Conservation (phyloP, 352 stramenopile genomes). For the Phytophthora tentaculata region DNA sequence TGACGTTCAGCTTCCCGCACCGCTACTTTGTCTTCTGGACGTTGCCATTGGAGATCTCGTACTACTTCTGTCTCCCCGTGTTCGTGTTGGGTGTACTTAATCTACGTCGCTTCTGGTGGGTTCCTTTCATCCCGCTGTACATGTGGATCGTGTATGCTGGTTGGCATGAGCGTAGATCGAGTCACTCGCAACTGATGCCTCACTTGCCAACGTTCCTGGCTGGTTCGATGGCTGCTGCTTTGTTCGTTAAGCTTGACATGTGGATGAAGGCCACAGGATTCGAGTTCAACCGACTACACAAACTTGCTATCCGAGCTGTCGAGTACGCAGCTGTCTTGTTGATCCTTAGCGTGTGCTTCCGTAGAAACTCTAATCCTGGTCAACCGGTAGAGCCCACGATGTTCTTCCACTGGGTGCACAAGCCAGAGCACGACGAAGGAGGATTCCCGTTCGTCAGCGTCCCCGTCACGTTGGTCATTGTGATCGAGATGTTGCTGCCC, state of each 20-base stretch:
- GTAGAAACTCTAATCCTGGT: slow-evolving; percentile 18
- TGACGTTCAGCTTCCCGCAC: slow-evolving; percentile 42
- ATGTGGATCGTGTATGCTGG: slow-evolving; percentile 38
- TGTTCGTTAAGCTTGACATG: slow-evolving; percentile 39
- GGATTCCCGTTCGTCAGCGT: slow-evolving; percentile 46
- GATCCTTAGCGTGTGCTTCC: slow-evolving; percentile 43
- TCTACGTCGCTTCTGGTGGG: slow-evolving; percentile 43
- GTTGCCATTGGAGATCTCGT: slow-evolving; percentile 55
- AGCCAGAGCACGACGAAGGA: slow-evolving; percentile 20
- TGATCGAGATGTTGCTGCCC: slow-evolving; percentile 48
- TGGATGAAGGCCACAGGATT: slow-evolving; percentile 31
- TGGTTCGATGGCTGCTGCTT: slow-evolving; percentile 46
- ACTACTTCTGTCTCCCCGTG: slow-evolving; percentile 54
- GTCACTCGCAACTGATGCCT: slow-evolving; percentile 35
- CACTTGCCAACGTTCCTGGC: slow-evolving; percentile 51
- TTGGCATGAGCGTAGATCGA: slow-evolving; percentile 26
- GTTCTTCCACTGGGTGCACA: slow-evolving; percentile 47
- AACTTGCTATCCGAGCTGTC: slow-evolving; percentile 22
- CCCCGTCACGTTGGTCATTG: slow-evolving; percentile 40
- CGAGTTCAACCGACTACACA: slow-evolving; percentile 28
- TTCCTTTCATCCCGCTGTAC: slow-evolving; percentile 36
- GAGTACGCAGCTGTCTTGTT: slow-evolving; percentile 30
- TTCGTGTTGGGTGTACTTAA: slow-evolving; percentile 37
- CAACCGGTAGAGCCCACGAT: slow-evolving; percentile 30
- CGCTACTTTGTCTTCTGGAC: slow-evolving; percentile 66